Percentiles rank a stretch among this genome's conserved stretches.
These are phyloP conservation scores for Oligophagozyma castellii DNA, from an alignment of 1,139 yeast species.

Conservation along the genomic window DNA sequence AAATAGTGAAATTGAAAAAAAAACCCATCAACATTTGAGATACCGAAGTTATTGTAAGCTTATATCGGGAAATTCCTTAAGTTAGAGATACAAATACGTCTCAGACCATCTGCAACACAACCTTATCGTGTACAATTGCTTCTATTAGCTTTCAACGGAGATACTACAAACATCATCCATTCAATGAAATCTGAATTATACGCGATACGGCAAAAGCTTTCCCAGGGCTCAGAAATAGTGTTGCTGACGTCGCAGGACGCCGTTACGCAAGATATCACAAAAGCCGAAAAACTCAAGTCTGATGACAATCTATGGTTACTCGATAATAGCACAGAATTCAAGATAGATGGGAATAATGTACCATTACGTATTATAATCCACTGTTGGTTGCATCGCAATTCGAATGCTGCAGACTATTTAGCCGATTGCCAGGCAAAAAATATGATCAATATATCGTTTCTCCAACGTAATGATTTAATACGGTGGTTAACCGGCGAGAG, in stretches of 20 bases:
- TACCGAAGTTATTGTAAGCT: too few relatives aligned
- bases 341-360: constrained; percentile 37
- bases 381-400: constrained; percentile 68
- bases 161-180: too few relatives aligned
- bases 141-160: too few relatives aligned
- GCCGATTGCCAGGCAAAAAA: constrained; percentile 53
- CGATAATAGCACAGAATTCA: constrained; percentile 41
- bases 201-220: too few relatives aligned
- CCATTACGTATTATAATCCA: constrained; percentile 55
- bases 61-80: too few relatives aligned
- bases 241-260: constrained; percentile 14
- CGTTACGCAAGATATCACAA: constrained; percentile 19
- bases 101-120: too few relatives aligned
- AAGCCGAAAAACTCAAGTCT: constrained; percentile 15
- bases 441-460: constrained; percentile 62
- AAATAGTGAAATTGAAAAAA: too few relatives aligned
- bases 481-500: constrained; percentile 68
- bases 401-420: constrained; percentile 72
- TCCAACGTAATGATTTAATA: constrained; percentile 74
- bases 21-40: too few relatives aligned
- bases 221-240: constrained; percentile 7
- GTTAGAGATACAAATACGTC: too few relatives aligned
- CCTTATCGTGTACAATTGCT: too few relatives aligned
- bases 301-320: constrained; percentile 15
- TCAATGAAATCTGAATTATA: too few relatives aligned